phyloP scores from a whole-genome alignment of 2,329 filamentous ascomycete genomes.

The Emergomyces orientalis region DNA sequence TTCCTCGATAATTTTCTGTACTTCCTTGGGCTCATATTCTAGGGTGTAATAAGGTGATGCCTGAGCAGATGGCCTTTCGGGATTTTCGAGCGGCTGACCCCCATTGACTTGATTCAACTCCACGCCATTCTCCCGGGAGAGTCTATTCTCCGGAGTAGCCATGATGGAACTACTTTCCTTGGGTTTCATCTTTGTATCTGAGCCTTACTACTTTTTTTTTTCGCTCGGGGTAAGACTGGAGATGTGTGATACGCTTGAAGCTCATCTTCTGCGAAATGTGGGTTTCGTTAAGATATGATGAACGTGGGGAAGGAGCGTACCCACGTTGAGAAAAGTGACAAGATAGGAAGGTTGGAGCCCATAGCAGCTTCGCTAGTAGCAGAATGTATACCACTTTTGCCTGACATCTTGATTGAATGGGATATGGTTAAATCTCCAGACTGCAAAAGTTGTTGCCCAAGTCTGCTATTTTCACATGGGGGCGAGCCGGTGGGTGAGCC shows the following conservation, averaged over 20 bases:
- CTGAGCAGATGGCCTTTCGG: background rate
- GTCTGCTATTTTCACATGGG: background rate
- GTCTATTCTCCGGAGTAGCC: background rate
- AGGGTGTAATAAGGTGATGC: background rate
- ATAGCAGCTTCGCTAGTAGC: background rate
- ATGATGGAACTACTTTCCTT: background rate
- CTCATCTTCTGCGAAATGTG: background rate
- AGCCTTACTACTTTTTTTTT: background rate
- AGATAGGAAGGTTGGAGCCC: background rate
- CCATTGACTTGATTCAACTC: background rate
- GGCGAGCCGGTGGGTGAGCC: background rate
- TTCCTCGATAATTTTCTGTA: conserved; percentile 28
- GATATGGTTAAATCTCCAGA: background rate
- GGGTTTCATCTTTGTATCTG: background rate
- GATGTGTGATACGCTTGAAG: background rate
- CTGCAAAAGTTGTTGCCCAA: background rate
- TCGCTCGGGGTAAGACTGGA: background rate
- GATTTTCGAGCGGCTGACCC: too few relatives aligned
- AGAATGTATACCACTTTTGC: background rate
- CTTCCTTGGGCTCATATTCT: conserved; percentile 22
- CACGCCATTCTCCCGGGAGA: background rate
- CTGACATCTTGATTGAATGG: background rate
- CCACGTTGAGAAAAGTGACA: background rate
- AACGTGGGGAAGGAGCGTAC: background rate
- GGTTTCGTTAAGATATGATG: background rate